A percentile compares a stretch with the other conserved stretches of the same genome.
Conservation (phyloP, 805 yeast genomes). For the Wickerhamomyces mucosus region DNA sequence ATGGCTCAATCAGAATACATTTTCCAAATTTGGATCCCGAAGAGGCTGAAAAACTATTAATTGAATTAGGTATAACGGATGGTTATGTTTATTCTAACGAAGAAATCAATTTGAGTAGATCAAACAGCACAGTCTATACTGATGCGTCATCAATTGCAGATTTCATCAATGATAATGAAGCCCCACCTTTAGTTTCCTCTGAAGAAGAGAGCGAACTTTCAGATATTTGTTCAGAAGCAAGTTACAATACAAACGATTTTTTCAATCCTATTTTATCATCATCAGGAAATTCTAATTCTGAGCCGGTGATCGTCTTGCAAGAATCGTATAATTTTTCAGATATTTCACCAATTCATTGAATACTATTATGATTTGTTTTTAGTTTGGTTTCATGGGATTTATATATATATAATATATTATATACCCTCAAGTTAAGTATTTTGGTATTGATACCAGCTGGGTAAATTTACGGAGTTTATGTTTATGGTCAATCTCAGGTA, state of each 20-base stretch:
- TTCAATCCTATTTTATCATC: conserved; percentile 9
- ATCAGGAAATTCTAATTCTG: conserved; percentile 2
- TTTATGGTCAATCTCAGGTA: no score
- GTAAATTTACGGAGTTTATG: no score
- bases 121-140: conserved; percentile 1
- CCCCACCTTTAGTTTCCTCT: conserved; percentile 16
- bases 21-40: conserved; percentile 63
- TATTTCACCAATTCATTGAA: background rate
- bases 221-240: conserved; percentile 5
- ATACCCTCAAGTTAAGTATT: no score
- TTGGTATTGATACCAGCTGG: no score
- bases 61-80: conserved; percentile 48
- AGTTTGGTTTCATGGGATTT: background rate
- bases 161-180: conserved; percentile 8
- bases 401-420: background rate
- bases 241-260: conserved; percentile 3
- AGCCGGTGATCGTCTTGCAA: background rate
- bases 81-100: conserved; percentile 42
- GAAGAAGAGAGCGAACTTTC: conserved; percentile 1
- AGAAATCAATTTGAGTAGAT: conserved; percentile 1
- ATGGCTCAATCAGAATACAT: conserved; percentile 40
- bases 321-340: background rate
- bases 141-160: conserved; percentile 5
- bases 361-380: background rate
- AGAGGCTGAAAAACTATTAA: conserved; percentile 45